Percentiles rank a stretch among this genome's conserved stretches.
Conservation (phyloP, 495 filamentous ascomycete species). For the Aspergillus carlsbadensis region DNA sequence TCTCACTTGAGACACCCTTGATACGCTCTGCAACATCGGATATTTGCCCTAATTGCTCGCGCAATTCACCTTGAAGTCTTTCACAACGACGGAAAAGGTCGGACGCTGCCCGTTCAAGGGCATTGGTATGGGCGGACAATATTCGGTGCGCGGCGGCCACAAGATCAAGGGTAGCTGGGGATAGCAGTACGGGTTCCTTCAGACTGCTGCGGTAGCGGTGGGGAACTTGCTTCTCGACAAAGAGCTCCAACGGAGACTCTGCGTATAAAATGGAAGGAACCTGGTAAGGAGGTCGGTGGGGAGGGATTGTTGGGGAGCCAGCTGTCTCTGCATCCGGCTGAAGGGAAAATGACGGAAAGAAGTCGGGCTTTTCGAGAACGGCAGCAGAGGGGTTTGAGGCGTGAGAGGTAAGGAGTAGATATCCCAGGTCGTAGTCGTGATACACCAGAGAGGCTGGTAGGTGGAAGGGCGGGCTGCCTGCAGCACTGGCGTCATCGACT, state of each 20-base stretch:
- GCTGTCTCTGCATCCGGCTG: conserved; percentile 23
- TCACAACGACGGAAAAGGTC: conserved; percentile 81
- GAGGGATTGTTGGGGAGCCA: conserved; percentile 26
- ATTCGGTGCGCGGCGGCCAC: conserved; percentile 76
- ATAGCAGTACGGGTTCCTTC: conserved; percentile 71
- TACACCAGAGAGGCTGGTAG: conserved; percentile 64
- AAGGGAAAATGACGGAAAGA: conserved; percentile 30
- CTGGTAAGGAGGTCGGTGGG: conserved; percentile 66
- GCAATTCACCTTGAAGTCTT: conserved; percentile 67
- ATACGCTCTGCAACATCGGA: conserved; percentile 66
- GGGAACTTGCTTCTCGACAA: conserved; percentile 60
- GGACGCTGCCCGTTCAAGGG: conserved; percentile 69
- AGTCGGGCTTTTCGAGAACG: conserved; percentile 64
- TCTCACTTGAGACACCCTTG: conserved; percentile 63
- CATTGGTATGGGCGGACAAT: conserved; percentile 69
- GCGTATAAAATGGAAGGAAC: conserved; percentile 64
- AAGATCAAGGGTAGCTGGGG: conserved; percentile 69
- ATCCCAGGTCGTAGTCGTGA: conserved; percentile 72
- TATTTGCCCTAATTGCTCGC: conserved; percentile 66
- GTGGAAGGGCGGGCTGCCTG: conserved; percentile 33
- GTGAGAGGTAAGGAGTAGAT: conserved; percentile 72
- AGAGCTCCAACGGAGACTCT: conserved; percentile 54
- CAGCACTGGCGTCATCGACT: conserved; percentile 46
- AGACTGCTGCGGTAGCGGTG: conserved; percentile 60
- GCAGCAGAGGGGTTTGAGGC: conserved; percentile 61